phyloP scores from a whole-genome alignment of 805 yeast genomes.

The Pachysolen tannophilus region DNA sequence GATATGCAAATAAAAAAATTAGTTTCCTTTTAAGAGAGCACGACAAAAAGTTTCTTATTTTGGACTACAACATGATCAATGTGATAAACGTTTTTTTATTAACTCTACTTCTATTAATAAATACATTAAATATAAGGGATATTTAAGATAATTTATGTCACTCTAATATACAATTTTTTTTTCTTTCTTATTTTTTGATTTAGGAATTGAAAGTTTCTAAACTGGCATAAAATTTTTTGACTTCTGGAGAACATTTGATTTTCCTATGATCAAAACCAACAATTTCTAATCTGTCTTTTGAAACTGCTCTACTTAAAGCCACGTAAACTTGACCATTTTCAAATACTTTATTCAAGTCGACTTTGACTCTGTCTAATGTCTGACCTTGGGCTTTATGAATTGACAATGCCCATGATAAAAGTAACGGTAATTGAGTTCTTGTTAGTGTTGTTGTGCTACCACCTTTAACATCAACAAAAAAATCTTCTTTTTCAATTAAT shows the following conservation, averaged over 20 bases:
- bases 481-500: constrained; percentile 26
- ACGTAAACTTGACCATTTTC: constrained; percentile 84
- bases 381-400: constrained; percentile 86
- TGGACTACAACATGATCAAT: too few species aligned
- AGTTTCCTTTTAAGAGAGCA: too few species aligned
- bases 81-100: too few species aligned
- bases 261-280: constrained; percentile 52
- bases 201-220: too few species aligned
- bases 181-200: too few species aligned
- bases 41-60: too few species aligned
- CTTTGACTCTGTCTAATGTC: constrained; percentile 62
- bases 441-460: constrained; percentile 15
- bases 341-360: constrained; percentile 57
- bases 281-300: constrained; percentile 57
- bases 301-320: constrained; percentile 72
- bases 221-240: constrained; percentile 49
- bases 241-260: constrained; percentile 54
- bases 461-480: constrained; percentile 20
- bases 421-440: constrained; percentile 58
- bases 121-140: too few species aligned
- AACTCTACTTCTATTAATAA: too few species aligned
- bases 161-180: too few species aligned
- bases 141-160: too few species aligned
- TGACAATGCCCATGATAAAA: constrained; percentile 76
- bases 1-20: too few species aligned